Evolutionary conservation across 305 asterid genomes (phyloP).

Genomic region (Striga hermonthica): DNA sequence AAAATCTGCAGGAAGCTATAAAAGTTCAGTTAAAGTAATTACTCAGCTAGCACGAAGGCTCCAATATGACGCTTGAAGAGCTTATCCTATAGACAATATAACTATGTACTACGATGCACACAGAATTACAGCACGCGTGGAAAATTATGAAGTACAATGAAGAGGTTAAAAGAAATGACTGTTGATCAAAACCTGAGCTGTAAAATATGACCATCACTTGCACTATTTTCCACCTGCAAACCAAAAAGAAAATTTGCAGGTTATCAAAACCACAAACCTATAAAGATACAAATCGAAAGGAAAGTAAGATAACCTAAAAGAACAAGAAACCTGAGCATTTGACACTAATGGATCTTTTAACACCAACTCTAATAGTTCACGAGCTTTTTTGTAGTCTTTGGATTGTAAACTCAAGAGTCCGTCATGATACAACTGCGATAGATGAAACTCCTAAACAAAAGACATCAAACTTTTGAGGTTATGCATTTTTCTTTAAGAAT

Average conservation of each 20-base stretch:
- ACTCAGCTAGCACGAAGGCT: slow-evolving; percentile 19
- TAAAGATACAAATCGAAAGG: slow-evolving; percentile 24
- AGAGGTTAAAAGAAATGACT: slow-evolving; percentile 15
- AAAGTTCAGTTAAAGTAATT: slow-evolving; percentile 17
- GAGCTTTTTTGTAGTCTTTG: slow-evolving; percentile 84
- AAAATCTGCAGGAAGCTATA: slow-evolving; percentile 64
- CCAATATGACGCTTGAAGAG: slow-evolving; percentile 22
- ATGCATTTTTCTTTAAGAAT: not conserved
- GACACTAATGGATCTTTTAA: slow-evolving; percentile 83
- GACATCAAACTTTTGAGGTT: slow-evolving; percentile 20
- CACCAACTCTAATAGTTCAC: slow-evolving; percentile 72
- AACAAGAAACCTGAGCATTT: slow-evolving; percentile 62
- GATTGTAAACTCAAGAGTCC: slow-evolving; percentile 85
- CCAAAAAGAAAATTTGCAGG: slow-evolving; percentile 23
- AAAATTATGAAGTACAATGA: slow-evolving; percentile 7
- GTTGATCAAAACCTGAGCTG: slow-evolving; percentile 76
- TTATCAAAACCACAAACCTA: slow-evolving; percentile 6
- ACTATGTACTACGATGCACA: not conserved
- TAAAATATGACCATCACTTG: slow-evolving; percentile 82
- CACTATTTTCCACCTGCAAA: slow-evolving; percentile 68
- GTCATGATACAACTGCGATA: slow-evolving; percentile 88
- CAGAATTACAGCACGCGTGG: not conserved
- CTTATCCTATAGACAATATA: not conserved
- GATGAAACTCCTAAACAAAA: slow-evolving; percentile 73
- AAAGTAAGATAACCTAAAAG: slow-evolving; percentile 17